A percentile compares a stretch with the other conserved stretches of the same genome.
phyloP scores from a whole-genome alignment of 2,329 filamentous ascomycete genomes.

The Diaporthe velutina region DNA sequence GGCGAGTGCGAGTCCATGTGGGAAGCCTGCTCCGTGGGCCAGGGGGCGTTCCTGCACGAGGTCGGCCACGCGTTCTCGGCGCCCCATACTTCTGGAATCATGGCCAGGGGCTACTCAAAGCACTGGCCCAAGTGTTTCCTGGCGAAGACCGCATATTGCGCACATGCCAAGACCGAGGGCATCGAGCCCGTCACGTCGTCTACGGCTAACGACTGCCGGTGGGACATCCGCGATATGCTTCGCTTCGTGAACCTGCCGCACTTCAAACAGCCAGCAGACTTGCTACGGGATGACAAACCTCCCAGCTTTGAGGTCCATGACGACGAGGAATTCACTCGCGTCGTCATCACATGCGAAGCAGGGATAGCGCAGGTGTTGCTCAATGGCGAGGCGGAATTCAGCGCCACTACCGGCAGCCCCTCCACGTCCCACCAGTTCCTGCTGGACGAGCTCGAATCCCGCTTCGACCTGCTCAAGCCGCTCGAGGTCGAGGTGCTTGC shows the following conservation, averaged over 20 bases:
- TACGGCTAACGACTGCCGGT: conserved; percentile 70
- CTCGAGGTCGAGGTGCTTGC: conserved; percentile 51
- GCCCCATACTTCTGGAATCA: conserved; percentile 76
- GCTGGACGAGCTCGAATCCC: conserved; percentile 46
- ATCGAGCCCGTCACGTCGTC: conserved; percentile 49
- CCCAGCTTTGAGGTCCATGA: conserved; percentile 10
- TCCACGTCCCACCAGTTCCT: neutral
- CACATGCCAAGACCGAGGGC: neutral
- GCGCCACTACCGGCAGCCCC: neutral
- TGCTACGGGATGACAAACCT: conserved; percentile 46
- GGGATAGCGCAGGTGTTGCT: conserved; percentile 42
- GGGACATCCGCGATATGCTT: conserved; percentile 77
- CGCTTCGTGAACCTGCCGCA: conserved; percentile 77
- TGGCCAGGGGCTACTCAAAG: conserved; percentile 61
- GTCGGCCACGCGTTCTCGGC: conserved; percentile 79
- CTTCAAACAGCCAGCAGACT: conserved; percentile 75
- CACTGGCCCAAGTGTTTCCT: conserved; percentile 60
- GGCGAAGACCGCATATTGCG: conserved; percentile 42
- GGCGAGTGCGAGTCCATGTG: conserved; percentile 57
- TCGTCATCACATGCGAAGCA: conserved; percentile 44
- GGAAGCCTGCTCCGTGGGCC: conserved; percentile 64
- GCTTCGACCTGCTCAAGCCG: conserved; percentile 47
- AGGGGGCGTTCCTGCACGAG: conserved; percentile 80
- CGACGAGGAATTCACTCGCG: conserved; percentile 29
- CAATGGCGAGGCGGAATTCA: conserved; percentile 21